Percentiles rank a stretch among this genome's conserved stretches.
Evolutionary conservation across 2,329 filamentous ascomycete species (phyloP).

Genomic region (Fusarium sublunatum): DNA sequence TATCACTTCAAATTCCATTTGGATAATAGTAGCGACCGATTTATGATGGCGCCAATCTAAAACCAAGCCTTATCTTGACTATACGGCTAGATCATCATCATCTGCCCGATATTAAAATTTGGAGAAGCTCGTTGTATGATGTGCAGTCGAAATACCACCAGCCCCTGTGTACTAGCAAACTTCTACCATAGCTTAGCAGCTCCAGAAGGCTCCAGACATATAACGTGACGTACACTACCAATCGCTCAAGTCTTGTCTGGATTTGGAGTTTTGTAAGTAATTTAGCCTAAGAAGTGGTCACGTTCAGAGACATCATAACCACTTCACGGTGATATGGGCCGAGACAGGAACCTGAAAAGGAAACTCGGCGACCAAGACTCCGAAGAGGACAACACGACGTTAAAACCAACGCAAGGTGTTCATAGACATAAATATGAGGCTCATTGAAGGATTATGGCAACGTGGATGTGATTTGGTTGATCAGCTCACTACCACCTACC

Average conservation of each 20-base stretch:
- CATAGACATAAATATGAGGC: slow-evolving; percentile 30
- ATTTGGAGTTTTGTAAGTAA: not conserved
- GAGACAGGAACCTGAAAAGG: slow-evolving; percentile 36
- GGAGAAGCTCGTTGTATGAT: too few relatives aligned
- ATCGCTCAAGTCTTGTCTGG: not conserved
- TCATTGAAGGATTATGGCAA: not conserved
- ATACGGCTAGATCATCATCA: too few relatives aligned
- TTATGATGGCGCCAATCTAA: not conserved
- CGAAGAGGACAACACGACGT: slow-evolving; percentile 46
- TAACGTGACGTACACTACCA: not conserved
- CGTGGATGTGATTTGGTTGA: not conserved
- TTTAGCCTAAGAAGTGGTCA: slow-evolving; percentile 24
- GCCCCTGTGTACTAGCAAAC: not conserved
- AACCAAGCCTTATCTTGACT: not conserved
- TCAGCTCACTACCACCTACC: not conserved
- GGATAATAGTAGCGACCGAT: not conserved
- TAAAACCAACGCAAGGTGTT: slow-evolving; percentile 1
- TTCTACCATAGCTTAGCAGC: not conserved
- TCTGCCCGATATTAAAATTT: too few relatives aligned
- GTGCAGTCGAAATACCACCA: not conserved
- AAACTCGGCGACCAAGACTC: slow-evolving; percentile 44
- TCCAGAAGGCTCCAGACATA: not conserved
- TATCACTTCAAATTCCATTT: not conserved
- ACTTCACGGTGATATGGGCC: slow-evolving; percentile 8
- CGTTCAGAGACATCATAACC: not conserved